These are phyloP conservation scores for Hyaloscypha variabilis DNA, from an alignment of 495 filamentous ascomycete genomes.

Conservation along the genomic window DNA sequence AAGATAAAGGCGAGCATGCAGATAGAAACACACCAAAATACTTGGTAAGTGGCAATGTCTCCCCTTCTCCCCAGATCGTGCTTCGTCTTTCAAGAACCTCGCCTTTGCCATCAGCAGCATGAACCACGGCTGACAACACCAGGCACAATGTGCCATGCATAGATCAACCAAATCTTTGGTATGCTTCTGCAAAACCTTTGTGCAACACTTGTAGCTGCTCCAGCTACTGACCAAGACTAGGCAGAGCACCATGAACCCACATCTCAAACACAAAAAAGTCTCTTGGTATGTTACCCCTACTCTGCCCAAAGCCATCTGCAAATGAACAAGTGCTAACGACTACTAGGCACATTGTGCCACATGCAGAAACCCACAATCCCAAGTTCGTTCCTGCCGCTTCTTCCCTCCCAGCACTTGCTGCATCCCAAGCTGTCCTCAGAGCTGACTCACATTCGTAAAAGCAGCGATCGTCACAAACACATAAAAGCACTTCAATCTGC, in stretches of 20 bases:
- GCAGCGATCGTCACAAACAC: background rate
- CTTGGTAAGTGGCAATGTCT: too few species aligned
- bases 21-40: too few species aligned
- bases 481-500: background rate
- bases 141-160: background rate
- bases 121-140: background rate
- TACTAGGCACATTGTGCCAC: background rate
- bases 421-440: background rate
- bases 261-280: background rate
- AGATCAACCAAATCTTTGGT: background rate
- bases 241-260: background rate
- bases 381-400: background rate
- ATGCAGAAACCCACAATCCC: background rate
- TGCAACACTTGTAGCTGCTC: background rate
- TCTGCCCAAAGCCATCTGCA: background rate
- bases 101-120: background rate
- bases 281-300: background rate
- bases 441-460: background rate
- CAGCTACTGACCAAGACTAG: background rate
- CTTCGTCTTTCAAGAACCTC: background rate
- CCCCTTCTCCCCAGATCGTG: too few species aligned
- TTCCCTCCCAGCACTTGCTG: background rate
- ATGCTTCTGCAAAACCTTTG: background rate
- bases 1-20: too few species aligned
- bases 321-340: background rate